Conservation (phyloP, 306 rosid species). For the Prunus campanulata region DNA sequence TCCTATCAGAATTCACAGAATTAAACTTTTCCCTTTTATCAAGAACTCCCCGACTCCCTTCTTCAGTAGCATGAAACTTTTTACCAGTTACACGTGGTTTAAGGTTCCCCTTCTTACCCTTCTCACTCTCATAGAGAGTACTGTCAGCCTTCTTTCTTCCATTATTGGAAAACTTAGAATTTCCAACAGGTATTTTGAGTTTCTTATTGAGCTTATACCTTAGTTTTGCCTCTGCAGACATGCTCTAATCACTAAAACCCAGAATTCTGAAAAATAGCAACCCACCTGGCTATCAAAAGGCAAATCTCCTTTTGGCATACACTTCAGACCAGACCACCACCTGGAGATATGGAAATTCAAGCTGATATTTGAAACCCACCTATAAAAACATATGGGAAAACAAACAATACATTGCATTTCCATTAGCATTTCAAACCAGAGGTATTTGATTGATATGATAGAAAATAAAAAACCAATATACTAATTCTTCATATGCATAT, state of each 20-base stretch:
- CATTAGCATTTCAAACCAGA: neutral
- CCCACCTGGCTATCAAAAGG: neutral
- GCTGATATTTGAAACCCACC: neutral
- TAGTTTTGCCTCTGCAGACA: constrained; percentile 36
- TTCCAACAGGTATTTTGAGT: constrained; percentile 28
- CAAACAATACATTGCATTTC: neutral
- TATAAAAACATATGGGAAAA: neutral
- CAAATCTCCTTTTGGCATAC: neutral
- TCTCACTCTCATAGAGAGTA: constrained; percentile 1
- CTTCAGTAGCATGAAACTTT: neutral
- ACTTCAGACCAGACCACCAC: neutral
- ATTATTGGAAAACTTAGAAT: constrained; percentile 14
- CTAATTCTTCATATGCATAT: neutral
- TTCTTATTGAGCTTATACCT: constrained; percentile 35
- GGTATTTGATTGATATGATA: neutral
- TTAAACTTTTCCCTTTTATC: constrained; percentile 14
- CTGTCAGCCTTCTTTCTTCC: constrained; percentile 13
- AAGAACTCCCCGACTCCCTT: constrained; percentile 14
- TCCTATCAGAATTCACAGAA: constrained; percentile 4
- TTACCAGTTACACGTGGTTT: constrained; percentile 1
- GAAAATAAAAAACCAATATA: neutral
- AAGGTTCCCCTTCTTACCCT: constrained; percentile 21
- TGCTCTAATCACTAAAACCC: constrained; percentile 15
- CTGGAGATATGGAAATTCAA: neutral
- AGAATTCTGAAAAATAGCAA: neutral